phyloP scores from a whole-genome alignment of 768 basidiomycete genomes.

The Amanita exitialis region DNA sequence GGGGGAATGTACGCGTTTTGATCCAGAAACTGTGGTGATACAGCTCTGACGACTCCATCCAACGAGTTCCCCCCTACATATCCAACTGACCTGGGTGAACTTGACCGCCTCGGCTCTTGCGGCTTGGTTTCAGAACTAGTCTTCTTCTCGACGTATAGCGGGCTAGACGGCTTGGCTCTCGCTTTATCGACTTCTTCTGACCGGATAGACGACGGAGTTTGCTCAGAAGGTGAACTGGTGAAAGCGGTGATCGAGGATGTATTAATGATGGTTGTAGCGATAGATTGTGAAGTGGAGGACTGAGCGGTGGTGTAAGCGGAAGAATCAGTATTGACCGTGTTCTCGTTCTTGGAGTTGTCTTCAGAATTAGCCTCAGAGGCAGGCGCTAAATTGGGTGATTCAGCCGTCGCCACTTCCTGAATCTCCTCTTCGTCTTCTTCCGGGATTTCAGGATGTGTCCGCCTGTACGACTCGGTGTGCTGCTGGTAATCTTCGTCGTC shows the following conservation, averaged over 20 bases:
- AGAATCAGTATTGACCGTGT: background rate
- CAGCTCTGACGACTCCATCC: conserved; percentile 2
- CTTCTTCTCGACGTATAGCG: background rate
- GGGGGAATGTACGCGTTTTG: background rate
- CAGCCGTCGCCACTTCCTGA: conserved; percentile 14
- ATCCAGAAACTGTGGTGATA: background rate
- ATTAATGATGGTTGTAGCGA: background rate
- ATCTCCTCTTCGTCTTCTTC: conserved; percentile 62
- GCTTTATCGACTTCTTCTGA: background rate
- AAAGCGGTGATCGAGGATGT: background rate
- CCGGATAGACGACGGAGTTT: background rate
- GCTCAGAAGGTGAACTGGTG: background rate
- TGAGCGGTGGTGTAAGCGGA: background rate
- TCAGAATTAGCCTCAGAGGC: background rate
- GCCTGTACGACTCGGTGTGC: conserved; percentile 24
- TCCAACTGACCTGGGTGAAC: conserved; percentile 3
- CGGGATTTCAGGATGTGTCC: conserved; percentile 50
- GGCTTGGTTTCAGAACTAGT: background rate
- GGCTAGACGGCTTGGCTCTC: background rate
- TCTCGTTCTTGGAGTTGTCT: background rate
- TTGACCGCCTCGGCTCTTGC: background rate
- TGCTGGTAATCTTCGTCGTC: conserved; percentile 43
- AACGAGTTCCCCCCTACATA: background rate
- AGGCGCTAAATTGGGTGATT: conserved; percentile 10
- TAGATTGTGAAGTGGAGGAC: background rate